These are phyloP conservation scores for Gelatoporia subvermispora DNA, from an alignment of 768 basidiomycete species.

Conservation along the genomic window DNA sequence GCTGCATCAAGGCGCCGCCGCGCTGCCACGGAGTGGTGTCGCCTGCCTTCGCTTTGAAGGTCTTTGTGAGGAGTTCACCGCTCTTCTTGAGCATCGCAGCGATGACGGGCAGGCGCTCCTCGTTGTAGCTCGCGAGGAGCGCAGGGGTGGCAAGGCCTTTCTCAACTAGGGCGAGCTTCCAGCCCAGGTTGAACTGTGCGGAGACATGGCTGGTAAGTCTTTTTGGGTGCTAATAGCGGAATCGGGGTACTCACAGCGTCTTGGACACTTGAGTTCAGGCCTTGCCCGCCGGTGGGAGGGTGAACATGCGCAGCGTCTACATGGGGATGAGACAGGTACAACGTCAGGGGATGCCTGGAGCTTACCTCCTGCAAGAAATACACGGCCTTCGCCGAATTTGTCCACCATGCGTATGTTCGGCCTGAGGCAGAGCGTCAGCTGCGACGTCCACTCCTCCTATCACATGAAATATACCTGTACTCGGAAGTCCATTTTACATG, in stretches of 20 bases:
- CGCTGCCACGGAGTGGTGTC: slow-evolving; percentile 15
- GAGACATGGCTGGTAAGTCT: neutral
- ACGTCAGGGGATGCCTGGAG: neutral
- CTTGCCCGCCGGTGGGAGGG: slow-evolving; percentile 35
- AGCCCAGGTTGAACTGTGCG: slow-evolving; percentile 25
- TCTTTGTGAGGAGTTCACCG: slow-evolving; percentile 4
- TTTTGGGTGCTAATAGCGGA: too few species aligned
- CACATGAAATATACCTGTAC: neutral
- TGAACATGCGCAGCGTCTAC: slow-evolving; percentile 48
- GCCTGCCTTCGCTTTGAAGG: neutral
- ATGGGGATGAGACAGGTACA: neutral
- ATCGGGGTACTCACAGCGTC: slow-evolving; percentile 16
- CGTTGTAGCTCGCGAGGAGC: slow-evolving; percentile 23
- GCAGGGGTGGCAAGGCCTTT: slow-evolving; percentile 18
- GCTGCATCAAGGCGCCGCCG: slow-evolving; percentile 28
- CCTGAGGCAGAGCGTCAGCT: slow-evolving; percentile 17
- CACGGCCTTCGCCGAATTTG: slow-evolving; percentile 35
- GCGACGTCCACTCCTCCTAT: neutral
- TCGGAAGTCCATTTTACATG: neutral
- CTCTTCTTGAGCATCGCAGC: slow-evolving; percentile 26
- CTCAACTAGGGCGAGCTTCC: slow-evolving; percentile 27
- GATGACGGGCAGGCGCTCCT: slow-evolving; percentile 28
- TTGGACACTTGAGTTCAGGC: slow-evolving; percentile 25
- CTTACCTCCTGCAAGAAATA: slow-evolving; percentile 43
- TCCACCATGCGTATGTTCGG: slow-evolving; percentile 46